These are phyloP conservation scores for Xylaria flabelliformis DNA, from an alignment of 495 filamentous ascomycete genomes.

Conservation along the genomic window DNA sequence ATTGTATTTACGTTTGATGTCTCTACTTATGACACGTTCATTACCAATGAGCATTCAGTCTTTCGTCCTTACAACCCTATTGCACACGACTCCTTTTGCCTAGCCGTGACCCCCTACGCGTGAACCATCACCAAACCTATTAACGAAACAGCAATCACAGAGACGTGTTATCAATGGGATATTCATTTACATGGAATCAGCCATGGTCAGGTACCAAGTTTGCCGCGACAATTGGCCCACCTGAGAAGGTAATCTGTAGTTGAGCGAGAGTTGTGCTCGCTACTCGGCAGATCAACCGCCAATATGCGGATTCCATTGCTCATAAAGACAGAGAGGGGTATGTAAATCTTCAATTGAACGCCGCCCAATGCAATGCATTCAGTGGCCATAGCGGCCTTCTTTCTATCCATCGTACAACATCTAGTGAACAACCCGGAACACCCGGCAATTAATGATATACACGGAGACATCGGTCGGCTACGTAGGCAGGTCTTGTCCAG, in stretches of 20 bases:
- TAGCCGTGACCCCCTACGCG: not conserved
- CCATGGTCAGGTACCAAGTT: not conserved
- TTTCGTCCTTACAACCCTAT: not conserved
- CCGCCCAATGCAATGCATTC: conserved; percentile 31
- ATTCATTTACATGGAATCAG: not conserved
- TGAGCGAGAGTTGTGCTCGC: not conserved
- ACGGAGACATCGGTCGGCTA: conserved; percentile 1
- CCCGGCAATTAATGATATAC: conserved; percentile 17
- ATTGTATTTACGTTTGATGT: not conserved
- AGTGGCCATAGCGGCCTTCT: conserved; percentile 19
- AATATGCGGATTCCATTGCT: not conserved
- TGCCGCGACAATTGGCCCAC: not conserved
- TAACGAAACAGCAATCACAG: not conserved
- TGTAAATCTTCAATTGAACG: conserved; percentile 22
- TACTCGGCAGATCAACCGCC: not conserved
- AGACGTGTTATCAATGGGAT: not conserved
- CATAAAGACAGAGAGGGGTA: conserved; percentile 7
- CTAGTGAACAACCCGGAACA: conserved; percentile 2
- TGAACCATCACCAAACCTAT: not conserved
- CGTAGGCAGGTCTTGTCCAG: not conserved
- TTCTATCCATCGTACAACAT: conserved; percentile 30
- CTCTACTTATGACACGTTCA: not conserved
- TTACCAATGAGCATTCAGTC: not conserved
- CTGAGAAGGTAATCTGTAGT: not conserved
- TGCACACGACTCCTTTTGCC: not conserved